phyloP scores from a whole-genome alignment of 306 rosid species.

The Arachis stenosperma region DNA sequence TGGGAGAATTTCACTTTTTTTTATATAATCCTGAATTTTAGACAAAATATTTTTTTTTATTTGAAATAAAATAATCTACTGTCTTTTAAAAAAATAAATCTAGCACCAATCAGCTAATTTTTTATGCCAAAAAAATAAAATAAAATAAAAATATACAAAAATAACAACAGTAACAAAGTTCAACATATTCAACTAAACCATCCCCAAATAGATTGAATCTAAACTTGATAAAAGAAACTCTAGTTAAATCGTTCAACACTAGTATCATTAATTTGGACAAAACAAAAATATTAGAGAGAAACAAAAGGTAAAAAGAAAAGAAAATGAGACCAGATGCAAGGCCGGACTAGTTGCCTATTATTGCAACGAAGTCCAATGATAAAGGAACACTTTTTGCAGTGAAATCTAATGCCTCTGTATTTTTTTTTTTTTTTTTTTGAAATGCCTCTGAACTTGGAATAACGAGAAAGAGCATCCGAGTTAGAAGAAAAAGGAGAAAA shows the following conservation, averaged over 20 bases:
- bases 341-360: too few relatives aligned
- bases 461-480: slow-evolving; percentile 19
- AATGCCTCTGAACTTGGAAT: slow-evolving; percentile 24
- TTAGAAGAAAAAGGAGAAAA: slow-evolving; percentile 33
- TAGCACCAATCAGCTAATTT: too few relatives aligned
- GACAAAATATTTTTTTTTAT: too few relatives aligned
- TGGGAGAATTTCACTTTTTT: too few relatives aligned
- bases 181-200: background rate
- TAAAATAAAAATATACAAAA: too few relatives aligned
- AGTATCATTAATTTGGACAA: background rate
- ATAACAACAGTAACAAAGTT: too few relatives aligned
- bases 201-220: background rate
- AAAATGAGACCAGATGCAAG: slow-evolving; percentile 40
- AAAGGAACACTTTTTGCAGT: slow-evolving; percentile 37
- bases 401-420: slow-evolving; percentile 26
- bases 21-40: too few relatives aligned
- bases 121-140: too few relatives aligned
- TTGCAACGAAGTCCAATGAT: too few relatives aligned
- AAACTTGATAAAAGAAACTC: slow-evolving; percentile 6
- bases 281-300: background rate
- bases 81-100: too few relatives aligned
- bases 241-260: slow-evolving; percentile 12
- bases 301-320: background rate
- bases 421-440: background rate
- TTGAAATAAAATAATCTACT: too few relatives aligned